Base-by-base conservation (phyloP, 2,329 filamentous ascomycete genomes). In the Botryosphaeria agaves region DNA sequence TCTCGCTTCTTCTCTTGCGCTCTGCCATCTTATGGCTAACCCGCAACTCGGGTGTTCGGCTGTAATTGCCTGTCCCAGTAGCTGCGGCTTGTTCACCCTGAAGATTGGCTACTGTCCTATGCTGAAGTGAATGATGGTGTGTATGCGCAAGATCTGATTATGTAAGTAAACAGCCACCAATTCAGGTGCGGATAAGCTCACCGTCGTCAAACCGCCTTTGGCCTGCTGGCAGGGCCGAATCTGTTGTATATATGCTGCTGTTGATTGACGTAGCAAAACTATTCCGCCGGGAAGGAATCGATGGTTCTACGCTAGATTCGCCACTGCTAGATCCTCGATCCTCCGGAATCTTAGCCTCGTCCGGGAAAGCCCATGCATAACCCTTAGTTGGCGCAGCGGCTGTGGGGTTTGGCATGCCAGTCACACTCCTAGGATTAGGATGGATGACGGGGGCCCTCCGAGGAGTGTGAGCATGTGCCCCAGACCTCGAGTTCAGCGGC, bases 21-120 rank as follows among this genome's bases (percentile, higher is more conserved):
- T 89, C 81, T 0, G 81, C 81, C 33, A 89, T 66, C 52, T 89
- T 89, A 55, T 89, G 81, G 46, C 79, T 87, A 29, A 87, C 70
- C 14, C 81, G 70, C 23, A 89, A 61, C 51, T 89, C 81, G 0
- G 81, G 81, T 0, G 81, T 89, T 24, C 81, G 63, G 42, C 79
- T 85, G 51, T 89, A 89, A 2, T 81, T 82, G 38, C 82, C 78
- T 15, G 69, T 64, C 54, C 57, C 34, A 55, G 56, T 9, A 53
- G 58, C 49, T n/a, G 46, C 39, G 2, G 55, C 59, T 31, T 73
- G 69, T 40, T 75, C 69, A 48, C 74, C 66, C 35, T 63, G 61
- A 6, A 85, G 53, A 41, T 75, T 76, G 12, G 67, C 69, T 2
- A 84, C 56, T 35, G 77, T 73, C 41, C 75, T 72, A 49, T 83